Conservation (phyloP, 2,329 filamentous ascomycete species). For the Fusarium proliferatum region DNA sequence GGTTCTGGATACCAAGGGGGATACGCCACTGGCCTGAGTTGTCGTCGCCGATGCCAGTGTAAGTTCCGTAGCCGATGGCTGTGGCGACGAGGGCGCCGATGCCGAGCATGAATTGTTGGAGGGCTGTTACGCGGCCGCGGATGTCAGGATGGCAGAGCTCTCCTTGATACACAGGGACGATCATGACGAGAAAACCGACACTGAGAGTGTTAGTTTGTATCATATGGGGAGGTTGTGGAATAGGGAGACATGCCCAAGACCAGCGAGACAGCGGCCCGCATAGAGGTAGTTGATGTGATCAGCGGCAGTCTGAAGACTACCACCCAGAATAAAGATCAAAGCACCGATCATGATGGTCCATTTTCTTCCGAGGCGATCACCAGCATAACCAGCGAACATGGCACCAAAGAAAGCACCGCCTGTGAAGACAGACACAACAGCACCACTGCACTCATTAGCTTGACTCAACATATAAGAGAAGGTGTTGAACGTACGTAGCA, state of each 20-base stretch:
- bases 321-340: conserved; percentile 77
- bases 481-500: conserved; percentile 2
- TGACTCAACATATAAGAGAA: not conserved
- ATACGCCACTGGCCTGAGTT: conserved; percentile 36
- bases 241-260: conserved; percentile 56
- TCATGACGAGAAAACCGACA: conserved; percentile 37
- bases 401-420: conserved; percentile 80
- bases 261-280: conserved; percentile 75
- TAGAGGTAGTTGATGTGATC: conserved; percentile 69
- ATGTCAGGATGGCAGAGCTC: conserved; percentile 82
- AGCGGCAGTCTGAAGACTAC: conserved; percentile 77
- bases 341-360: conserved; percentile 77
- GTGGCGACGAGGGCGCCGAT: conserved; percentile 72
- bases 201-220: conserved; percentile 22
- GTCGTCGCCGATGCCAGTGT: not conserved
- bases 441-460: conserved; percentile 1
- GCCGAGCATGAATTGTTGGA: conserved; percentile 85
- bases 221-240: not conserved
- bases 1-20: conserved; percentile 30
- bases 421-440: conserved; percentile 76
- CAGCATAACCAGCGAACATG: conserved; percentile 68
- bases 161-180: conserved; percentile 74
- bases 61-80: conserved; percentile 23
- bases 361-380: conserved; percentile 74
- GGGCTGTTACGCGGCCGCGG: conserved; percentile 75